A percentile compares a stretch with the other conserved stretches of the same genome.
Conservation (phyloP, 192 early-diverging fungal species). For the Gonapodya prolifera region DNA sequence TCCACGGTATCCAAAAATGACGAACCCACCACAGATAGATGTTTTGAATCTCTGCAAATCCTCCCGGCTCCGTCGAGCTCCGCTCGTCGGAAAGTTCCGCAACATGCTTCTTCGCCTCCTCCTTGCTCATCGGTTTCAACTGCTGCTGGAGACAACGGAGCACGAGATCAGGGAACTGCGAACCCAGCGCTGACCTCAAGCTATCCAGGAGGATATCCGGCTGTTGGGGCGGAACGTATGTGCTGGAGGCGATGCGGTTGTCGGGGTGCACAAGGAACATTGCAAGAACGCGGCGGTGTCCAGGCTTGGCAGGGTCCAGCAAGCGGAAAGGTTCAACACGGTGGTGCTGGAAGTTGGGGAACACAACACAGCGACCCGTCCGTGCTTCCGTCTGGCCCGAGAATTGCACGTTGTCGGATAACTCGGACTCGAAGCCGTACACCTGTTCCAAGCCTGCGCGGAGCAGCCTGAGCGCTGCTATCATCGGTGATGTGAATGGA, state of each 20-base stretch:
- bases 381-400: constrained; percentile 27
- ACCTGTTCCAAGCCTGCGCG: constrained; percentile 5
- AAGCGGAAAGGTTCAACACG: constrained; percentile 46
- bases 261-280: constrained; percentile 63
- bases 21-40: neutral
- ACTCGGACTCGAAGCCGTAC: constrained; percentile 10
- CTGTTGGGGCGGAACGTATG: constrained; percentile 52
- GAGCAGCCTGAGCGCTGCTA: too few relatives aligned
- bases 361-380: constrained; percentile 49
- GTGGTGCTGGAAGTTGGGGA: constrained; percentile 64
- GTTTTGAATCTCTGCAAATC: neutral
- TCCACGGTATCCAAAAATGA: too few relatives aligned
- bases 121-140: neutral
- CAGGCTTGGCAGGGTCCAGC: constrained; percentile 39
- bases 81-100: neutral
- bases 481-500: too few relatives aligned
- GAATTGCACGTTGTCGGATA: constrained; percentile 18
- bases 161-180: neutral
- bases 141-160: neutral
- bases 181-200: neutral
- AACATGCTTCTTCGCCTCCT: neutral
- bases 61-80: neutral
- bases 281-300: constrained; percentile 50
- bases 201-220: constrained; percentile 6
- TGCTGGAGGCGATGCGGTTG: constrained; percentile 33